Evolutionary conservation across 352 stramenopile species (phyloP).

Genomic region (Globisporangium okanoganense): DNA sequence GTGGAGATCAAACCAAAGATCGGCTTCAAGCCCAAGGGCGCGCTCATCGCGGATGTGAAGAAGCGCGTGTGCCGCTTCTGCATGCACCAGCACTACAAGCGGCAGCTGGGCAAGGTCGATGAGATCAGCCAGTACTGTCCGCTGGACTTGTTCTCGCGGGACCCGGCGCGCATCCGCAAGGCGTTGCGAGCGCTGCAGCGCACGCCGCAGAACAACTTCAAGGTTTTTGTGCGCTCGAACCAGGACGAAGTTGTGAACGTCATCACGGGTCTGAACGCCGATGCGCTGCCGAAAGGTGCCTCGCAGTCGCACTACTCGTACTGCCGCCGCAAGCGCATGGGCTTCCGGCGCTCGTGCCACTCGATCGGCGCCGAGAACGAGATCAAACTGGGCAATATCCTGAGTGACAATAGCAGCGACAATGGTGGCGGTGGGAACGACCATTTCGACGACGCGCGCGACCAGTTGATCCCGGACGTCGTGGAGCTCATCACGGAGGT

Average conservation of each 20-base stretch:
- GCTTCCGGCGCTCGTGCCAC: conserved; percentile 69
- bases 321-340: conserved; percentile 71
- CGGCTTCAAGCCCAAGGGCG: conserved; percentile 60
- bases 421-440: conserved; percentile 13
- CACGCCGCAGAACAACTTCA: conserved; percentile 90
- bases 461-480: conserved; percentile 56
- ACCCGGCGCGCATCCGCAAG: conserved; percentile 46
- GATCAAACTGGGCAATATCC: conserved; percentile 15
- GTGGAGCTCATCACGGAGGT: conserved; percentile 75
- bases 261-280: conserved; percentile 63
- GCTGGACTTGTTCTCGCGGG: conserved; percentile 75
- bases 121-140: conserved; percentile 84
- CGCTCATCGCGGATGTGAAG: conserved; percentile 59
- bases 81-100: conserved; percentile 89
- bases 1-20: conserved; percentile 89
- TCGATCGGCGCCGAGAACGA: conserved; percentile 61
- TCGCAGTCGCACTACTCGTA: conserved; percentile 63
- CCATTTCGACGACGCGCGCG: conserved; percentile 25
- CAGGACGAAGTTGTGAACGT: conserved; percentile 77
- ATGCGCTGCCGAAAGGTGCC: conserved; percentile 66
- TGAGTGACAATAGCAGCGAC: not conserved
- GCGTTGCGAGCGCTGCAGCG: conserved; percentile 63
- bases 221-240: conserved; percentile 82
- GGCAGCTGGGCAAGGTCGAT: conserved; percentile 62
- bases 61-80: conserved; percentile 74